Evolutionary conservation across 805 yeast genomes (phyloP).

Genomic region (Saccharomycopsis sp.): DNA sequence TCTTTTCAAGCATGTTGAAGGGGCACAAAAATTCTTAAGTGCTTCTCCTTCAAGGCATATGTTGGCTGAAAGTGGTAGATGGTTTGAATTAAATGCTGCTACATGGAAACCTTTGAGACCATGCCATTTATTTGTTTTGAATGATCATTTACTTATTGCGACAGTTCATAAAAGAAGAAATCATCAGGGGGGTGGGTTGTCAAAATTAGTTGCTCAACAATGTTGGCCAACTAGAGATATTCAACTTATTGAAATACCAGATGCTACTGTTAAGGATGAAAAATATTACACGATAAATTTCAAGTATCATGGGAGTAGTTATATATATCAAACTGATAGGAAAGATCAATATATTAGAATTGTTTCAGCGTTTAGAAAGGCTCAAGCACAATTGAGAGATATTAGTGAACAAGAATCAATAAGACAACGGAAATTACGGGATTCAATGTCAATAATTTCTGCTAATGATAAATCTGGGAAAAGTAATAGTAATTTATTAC

Average conservation of each 20-base stretch:
- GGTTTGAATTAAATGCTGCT: slow-evolving; percentile 82
- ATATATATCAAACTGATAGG: slow-evolving; percentile 55
- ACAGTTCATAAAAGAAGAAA: slow-evolving; percentile 42
- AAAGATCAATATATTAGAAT: slow-evolving; percentile 50
- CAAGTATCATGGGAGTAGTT: slow-evolving; percentile 41
- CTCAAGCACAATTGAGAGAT: slow-evolving; percentile 52
- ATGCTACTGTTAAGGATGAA: slow-evolving; percentile 22
- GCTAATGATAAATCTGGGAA: slow-evolving; percentile 22
- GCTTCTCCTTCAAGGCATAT: slow-evolving; percentile 76
- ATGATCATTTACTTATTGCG: slow-evolving; percentile 73
- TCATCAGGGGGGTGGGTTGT: slow-evolving; percentile 23
- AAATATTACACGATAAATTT: slow-evolving; percentile 37
- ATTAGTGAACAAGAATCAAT: slow-evolving; percentile 44
- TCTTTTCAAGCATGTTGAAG: slow-evolving; percentile 77
- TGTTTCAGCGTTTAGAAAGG: slow-evolving; percentile 49
- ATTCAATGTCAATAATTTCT: slow-evolving; percentile 38
- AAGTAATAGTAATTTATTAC: slow-evolving; percentile 36
- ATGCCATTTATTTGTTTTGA: slow-evolving; percentile 67
- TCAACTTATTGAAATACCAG: slow-evolving; percentile 35
- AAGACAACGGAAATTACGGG: slow-evolving; percentile 37
- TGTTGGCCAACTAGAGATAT: slow-evolving; percentile 73
- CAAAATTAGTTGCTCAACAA: slow-evolving; percentile 54
- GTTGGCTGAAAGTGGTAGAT: slow-evolving; percentile 68
- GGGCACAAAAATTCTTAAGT: slow-evolving; percentile 77
- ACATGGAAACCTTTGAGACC: slow-evolving; percentile 76